Base-by-base conservation (phyloP, 768 basidiomycete species). In the Nidula microcarpa region DNA sequence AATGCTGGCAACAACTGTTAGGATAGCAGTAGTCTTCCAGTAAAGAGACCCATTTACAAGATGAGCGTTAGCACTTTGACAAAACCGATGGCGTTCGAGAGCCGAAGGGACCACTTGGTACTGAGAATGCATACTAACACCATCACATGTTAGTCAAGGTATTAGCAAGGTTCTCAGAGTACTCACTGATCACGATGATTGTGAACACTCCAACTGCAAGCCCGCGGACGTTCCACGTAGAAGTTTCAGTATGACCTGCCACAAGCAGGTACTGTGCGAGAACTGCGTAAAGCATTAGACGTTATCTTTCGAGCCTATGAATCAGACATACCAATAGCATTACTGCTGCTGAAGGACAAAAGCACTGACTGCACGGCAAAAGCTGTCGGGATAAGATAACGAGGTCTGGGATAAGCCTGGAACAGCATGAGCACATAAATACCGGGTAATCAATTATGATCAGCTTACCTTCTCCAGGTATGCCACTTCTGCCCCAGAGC, bases 401-500 rank as follows among this genome's bases (percentile, higher is more conserved):
- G 68, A 0, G 76, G 75, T 49, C 68, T 63, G 8, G 72, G 74
- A 55, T 74, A 78, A 1, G 76, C 75, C 66, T 75, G 18, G 49
- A 17, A 49, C 44, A 16, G 47, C 32, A 18, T 55, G 47, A 46
- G 52, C 13, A 34, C 43, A 47, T 47, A 43, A 16, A 16, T 50
- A 43, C 13, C 34, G 18, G 30, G 35, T 33, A 16, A 18, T 14
- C 49, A 9, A 1, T 37, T 8, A 32, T 5, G 43, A 5, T 41
- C 11, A 54, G 35, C 60, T 59, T 32, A 68, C 74, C 66, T 74
- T 69, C 52, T 77, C 74, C 13, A 78, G 64, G 51, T 76, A 79
- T 3, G 73, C 78, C 5, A 79, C 77, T 55, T 78, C 74, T 7
- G 74, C 79, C 5, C 78, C 78, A 6, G 77, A 75, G 13, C 79